phyloP scores from a whole-genome alignment of 352 stramenopile species.

The Phytophthora parvispora region DNA sequence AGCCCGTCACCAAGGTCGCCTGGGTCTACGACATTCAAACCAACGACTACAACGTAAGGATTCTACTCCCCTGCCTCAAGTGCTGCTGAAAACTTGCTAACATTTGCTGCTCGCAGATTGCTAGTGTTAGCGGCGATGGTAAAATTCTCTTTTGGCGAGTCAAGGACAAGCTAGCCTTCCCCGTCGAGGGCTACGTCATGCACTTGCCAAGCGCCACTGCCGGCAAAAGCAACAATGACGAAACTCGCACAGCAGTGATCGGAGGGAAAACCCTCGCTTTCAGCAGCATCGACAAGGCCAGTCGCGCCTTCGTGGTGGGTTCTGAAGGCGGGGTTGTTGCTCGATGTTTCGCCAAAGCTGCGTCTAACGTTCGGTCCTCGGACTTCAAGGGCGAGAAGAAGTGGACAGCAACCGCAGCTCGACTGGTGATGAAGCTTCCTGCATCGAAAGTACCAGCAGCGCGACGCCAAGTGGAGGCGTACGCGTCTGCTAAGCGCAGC shows the following conservation, averaged over 20 bases:
- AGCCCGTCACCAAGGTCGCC: slow-evolving; percentile 86
- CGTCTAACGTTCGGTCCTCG: slow-evolving; percentile 45
- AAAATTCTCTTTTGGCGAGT: slow-evolving; percentile 91
- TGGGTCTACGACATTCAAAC: slow-evolving; percentile 84
- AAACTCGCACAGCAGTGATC: slow-evolving; percentile 40
- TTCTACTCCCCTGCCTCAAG: no score
- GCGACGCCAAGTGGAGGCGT: slow-evolving; percentile 73
- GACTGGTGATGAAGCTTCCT: slow-evolving; percentile 70
- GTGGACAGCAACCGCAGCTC: slow-evolving; percentile 75
- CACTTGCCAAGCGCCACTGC: slow-evolving; percentile 35
- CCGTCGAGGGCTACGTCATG: slow-evolving; percentile 90
- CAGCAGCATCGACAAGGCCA: slow-evolving; percentile 72
- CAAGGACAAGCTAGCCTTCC: slow-evolving; percentile 88
- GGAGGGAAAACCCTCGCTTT: slow-evolving; percentile 78
- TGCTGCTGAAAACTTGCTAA: background rate
- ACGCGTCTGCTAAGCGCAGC: slow-evolving; percentile 68
- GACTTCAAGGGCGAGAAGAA: slow-evolving; percentile 87
- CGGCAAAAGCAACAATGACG: slow-evolving; percentile 13
- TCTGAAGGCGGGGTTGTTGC: slow-evolving; percentile 77
- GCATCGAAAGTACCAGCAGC: slow-evolving; percentile 51
- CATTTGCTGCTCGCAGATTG: slow-evolving; percentile 38
- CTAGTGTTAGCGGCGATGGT: slow-evolving; percentile 85
- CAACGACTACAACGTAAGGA: slow-evolving; percentile 77
- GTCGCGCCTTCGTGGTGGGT: slow-evolving; percentile 78
- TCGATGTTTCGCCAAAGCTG: slow-evolving; percentile 70